Evolutionary conservation across 2,329 filamentous ascomycete species (phyloP).

Genomic region (Paecilomyces sp.): DNA sequence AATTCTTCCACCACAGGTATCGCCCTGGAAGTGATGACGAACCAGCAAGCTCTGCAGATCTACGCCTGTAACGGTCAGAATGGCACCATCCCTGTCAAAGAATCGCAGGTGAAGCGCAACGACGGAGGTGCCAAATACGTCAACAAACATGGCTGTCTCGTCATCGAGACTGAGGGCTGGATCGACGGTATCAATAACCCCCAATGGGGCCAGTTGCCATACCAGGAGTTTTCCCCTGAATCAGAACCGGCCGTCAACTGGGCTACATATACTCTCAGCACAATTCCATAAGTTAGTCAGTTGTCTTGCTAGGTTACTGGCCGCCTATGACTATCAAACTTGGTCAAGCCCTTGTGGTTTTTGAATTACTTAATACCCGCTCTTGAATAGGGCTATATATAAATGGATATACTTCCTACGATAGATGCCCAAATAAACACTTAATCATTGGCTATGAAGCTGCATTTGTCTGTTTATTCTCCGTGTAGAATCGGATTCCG

Average conservation of each 20-base stretch:
- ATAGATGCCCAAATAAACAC: not conserved
- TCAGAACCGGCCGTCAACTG: conserved; percentile 34
- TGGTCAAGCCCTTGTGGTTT: not conserved
- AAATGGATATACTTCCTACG: not conserved
- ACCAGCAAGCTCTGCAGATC: conserved; percentile 83
- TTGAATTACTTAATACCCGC: not conserved
- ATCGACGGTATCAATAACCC: conserved; percentile 92
- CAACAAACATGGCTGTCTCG: conserved; percentile 71
- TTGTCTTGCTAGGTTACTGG: not conserved
- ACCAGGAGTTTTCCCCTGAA: conserved; percentile 35
- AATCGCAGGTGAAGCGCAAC: conserved; percentile 42
- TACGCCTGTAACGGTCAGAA: conserved; percentile 77
- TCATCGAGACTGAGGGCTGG: conserved; percentile 88
- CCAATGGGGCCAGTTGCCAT: conserved; percentile 62
- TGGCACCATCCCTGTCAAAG: conserved; percentile 46
- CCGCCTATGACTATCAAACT: too few relatives aligned
- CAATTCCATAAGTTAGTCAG: conserved; percentile 17
- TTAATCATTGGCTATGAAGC: not conserved
- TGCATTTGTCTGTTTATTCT: not conserved
- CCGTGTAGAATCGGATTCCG: not conserved
- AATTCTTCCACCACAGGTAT: conserved; percentile 68
- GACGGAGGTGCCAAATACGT: conserved; percentile 40
- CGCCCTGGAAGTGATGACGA: conserved; percentile 69
- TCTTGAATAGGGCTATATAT: not conserved
- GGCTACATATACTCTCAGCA: conserved; percentile 40